A percentile compares a stretch with the other conserved stretches of the same genome.
Evolutionary conservation across 2,329 filamentous ascomycete genomes (phyloP).

Genomic region (Metarhizium guizhouense): DNA sequence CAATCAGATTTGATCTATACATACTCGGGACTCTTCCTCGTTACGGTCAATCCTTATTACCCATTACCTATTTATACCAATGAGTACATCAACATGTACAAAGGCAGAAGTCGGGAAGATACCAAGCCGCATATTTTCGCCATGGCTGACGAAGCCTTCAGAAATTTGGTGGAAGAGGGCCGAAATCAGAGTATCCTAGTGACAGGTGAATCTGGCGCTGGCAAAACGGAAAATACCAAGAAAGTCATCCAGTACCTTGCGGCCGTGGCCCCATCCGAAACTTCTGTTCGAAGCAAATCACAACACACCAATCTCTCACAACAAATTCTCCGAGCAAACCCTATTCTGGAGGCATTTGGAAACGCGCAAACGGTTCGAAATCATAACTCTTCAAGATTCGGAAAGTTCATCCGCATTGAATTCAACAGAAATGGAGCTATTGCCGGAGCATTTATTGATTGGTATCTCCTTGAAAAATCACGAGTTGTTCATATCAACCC

Average conservation of each 20-base stretch:
- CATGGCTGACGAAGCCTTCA: slow-evolving; percentile 93
- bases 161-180: slow-evolving; percentile 90
- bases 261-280: slow-evolving; percentile 81
- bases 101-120: slow-evolving; percentile 81
- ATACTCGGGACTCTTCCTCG: slow-evolving; percentile 92
- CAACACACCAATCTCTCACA: slow-evolving; percentile 81
- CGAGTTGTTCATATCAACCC: slow-evolving; percentile 81
- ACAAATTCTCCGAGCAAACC: slow-evolving; percentile 92
- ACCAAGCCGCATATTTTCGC: slow-evolving; percentile 96
- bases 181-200: slow-evolving; percentile 96
- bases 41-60: slow-evolving; percentile 95
- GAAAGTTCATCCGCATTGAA: slow-evolving; percentile 97
- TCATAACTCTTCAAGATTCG: slow-evolving; percentile 96
- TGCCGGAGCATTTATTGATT: slow-evolving; percentile 92
- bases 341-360: slow-evolving; percentile 94
- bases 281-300: slow-evolving; percentile 50
- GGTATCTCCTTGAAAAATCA: slow-evolving; percentile 98
- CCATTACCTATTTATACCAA: slow-evolving; percentile 90
- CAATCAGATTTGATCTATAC: slow-evolving; percentile 96
- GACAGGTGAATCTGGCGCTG: slow-evolving; percentile 93
- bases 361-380: slow-evolving; percentile 97
- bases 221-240: slow-evolving; percentile 98
- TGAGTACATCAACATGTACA: slow-evolving; percentile 98
- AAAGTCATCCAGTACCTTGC: slow-evolving; percentile 99
- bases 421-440: slow-evolving; percentile 85